Evolutionary conservation across 441 rosid species (phyloP), one percentile per base, ranked within the genome.

Genomic region (Hura crepitans): DNA sequence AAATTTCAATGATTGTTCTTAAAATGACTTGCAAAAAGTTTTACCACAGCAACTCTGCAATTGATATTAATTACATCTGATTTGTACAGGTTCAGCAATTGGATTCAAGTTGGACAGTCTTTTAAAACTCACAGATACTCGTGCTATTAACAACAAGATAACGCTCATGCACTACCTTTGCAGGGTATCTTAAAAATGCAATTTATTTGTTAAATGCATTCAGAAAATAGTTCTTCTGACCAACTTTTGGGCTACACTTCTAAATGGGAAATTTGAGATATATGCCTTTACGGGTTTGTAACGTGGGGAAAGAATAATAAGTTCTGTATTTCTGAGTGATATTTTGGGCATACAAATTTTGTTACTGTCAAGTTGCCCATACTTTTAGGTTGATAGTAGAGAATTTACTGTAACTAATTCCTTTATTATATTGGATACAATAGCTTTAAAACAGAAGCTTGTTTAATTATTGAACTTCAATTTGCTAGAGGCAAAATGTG

Each of bases 61-160:
- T 49, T 43, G 22, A 59, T 54, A 61, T 61, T 66, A 71, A 62
- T 64, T 72, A 47, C 61, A 71, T 78, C 62, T 60, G 20, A 65
- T 62, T 71, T 82, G 51, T 74, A 61, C 82, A 96, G 99, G 99
- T 80, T 82, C 99, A 80, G 98, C 99, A 17, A 73, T 96, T 77
- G 99, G 99, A 68, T 96, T 96, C 83, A 96, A 96, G 88, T 76
- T 96, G 85, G 99, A 96, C 79, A 93, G 99, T 82, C 90, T 96
- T 73, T 81, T 86, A 68, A 96, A 96, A 88, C 88, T 96, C 65
- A 78, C 89, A 11, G 99, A 96, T 77, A 93, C 96, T 27, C 96
- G 99, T 46, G 97, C 98, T 75, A 78, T 90, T 55, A 93, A 85
- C 72, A 93, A 79, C 85, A 93, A 88, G 86, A 93, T 91, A 96